A percentile compares a stretch with the other conserved stretches of the same genome.
Conservation (phyloP, 108 stramenopile species). For the Nitzschia sp. region DNA sequence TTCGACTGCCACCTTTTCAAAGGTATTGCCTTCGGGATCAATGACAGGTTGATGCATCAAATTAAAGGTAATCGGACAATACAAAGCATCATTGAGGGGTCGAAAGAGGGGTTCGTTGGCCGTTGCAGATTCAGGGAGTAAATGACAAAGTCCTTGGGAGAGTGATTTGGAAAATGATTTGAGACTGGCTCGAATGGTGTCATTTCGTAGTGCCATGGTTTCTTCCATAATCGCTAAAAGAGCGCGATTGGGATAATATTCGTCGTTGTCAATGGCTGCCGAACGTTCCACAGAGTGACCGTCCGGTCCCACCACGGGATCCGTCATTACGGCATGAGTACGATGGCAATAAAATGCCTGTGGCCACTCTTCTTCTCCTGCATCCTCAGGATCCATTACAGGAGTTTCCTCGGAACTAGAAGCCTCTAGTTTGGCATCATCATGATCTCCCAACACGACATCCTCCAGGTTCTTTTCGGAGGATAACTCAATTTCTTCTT, state of each 20-base stretch:
- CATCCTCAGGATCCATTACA: neutral
- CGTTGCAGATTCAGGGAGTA: neutral
- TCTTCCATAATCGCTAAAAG: conserved; percentile 16
- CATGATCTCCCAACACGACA: neutral
- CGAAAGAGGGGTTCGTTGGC: neutral
- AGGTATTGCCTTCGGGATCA: conserved; percentile 33
- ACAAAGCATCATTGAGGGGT: conserved; percentile 19
- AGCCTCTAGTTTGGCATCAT: neutral
- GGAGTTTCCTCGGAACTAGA: too few species aligned
- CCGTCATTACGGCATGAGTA: conserved; percentile 7
- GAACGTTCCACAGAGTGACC: conserved; percentile 55
- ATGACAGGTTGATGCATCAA: conserved; percentile 27
- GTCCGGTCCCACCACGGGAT: conserved; percentile 54
- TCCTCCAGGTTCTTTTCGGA: neutral
- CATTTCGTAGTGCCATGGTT: neutral
- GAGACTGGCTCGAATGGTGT: neutral
- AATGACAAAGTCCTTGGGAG: conserved; percentile 1
- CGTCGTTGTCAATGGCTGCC: conserved; percentile 3
- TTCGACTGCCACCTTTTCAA: conserved; percentile 28
- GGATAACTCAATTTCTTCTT: too few species aligned
- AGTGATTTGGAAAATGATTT: conserved; percentile 1
- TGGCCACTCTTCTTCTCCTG: conserved; percentile 4
- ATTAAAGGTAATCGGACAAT: conserved; percentile 29
- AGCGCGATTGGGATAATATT: conserved; percentile 22
- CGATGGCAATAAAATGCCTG: conserved; percentile 9